Conservation (phyloP, 2,329 filamentous ascomycete genomes). For the Calonectria hongkongensis region DNA sequence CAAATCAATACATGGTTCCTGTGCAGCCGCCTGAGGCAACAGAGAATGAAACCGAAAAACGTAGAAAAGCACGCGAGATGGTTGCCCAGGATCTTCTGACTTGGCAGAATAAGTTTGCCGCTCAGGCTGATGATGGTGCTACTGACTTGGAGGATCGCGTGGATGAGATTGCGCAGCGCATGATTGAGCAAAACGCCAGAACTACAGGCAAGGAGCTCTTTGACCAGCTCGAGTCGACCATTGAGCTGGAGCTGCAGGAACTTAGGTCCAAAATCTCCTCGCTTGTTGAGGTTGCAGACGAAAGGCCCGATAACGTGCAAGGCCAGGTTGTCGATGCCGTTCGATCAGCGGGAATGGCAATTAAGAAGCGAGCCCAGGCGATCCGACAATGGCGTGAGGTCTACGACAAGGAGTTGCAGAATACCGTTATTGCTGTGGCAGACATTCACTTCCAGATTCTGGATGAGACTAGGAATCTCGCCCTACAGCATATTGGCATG, state of each 20-base stretch:
- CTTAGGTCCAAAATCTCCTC: constrained; percentile 81
- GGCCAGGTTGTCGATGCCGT: constrained; percentile 70
- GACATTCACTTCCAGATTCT: constrained; percentile 88
- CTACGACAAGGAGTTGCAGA: constrained; percentile 82
- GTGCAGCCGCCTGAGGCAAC: constrained; percentile 67
- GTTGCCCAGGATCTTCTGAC: constrained; percentile 86
- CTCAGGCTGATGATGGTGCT: constrained; percentile 88
- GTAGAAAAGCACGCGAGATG: constrained; percentile 76
- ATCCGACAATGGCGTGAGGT: constrained; percentile 85
- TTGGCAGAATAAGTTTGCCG: constrained; percentile 93
- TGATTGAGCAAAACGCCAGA: constrained; percentile 79
- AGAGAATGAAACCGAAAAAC: constrained; percentile 71
- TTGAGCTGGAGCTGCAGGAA: constrained; percentile 76
- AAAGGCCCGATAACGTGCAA: constrained; percentile 64
- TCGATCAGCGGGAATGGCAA: constrained; percentile 80
- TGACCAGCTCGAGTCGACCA: constrained; percentile 79
- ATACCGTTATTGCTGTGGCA: constrained; percentile 82
- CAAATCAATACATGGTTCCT: constrained; percentile 56
- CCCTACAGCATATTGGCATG: constrained; percentile 94
- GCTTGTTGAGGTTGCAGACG: constrained; percentile 74
- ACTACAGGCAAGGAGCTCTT: constrained; percentile 80
- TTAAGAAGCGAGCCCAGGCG: constrained; percentile 86
- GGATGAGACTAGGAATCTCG: constrained; percentile 87
- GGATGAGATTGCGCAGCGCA: constrained; percentile 72
- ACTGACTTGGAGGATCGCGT: constrained; percentile 82